Conservation (phyloP, 352 stramenopile species). For the Phytophthora meadii region DNA sequence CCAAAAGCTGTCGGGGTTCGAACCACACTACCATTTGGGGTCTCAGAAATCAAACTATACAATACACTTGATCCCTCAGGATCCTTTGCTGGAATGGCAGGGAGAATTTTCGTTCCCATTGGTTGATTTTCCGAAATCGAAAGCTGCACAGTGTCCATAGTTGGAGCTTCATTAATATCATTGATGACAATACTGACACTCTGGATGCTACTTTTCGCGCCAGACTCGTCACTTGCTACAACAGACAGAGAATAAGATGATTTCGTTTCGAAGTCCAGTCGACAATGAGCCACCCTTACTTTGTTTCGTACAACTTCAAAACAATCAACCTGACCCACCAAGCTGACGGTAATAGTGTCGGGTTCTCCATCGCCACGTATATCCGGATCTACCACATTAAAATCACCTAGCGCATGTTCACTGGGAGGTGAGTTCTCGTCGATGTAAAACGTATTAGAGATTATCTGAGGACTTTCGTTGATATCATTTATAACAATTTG, state of each 20-base stretch:
- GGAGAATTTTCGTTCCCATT: conserved; percentile 19
- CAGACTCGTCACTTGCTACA: conserved; percentile 22
- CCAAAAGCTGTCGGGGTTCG: conserved; percentile 42
- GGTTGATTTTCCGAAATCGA: conserved; percentile 29
- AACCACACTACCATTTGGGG: not conserved
- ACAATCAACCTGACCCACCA: conserved; percentile 8
- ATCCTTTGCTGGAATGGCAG: conserved; percentile 23
- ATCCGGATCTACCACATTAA: conserved; percentile 33
- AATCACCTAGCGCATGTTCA: conserved; percentile 9
- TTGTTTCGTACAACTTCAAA: conserved; percentile 33
- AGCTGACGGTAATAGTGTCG: conserved; percentile 11
- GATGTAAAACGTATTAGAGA: conserved; percentile 23
- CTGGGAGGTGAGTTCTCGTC: conserved; percentile 26
- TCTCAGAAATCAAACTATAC: conserved; percentile 31
- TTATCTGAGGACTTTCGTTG: conserved; percentile 29
- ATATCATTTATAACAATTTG: conserved; percentile 25
- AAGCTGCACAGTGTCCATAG: conserved; percentile 13
- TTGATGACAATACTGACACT: conserved; percentile 24
- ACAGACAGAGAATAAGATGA: conserved; percentile 19
- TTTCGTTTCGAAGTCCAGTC: conserved; percentile 37
- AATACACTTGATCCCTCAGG: conserved; percentile 23
- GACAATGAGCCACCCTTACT: conserved; percentile 10
- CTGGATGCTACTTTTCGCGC: conserved; percentile 16
- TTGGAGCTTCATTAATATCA: conserved; percentile 32
- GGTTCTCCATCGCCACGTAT: conserved; percentile 7